Conservation (phyloP, 176 grass and related monocot genomes). For the Thinopyrum elongatum region DNA sequence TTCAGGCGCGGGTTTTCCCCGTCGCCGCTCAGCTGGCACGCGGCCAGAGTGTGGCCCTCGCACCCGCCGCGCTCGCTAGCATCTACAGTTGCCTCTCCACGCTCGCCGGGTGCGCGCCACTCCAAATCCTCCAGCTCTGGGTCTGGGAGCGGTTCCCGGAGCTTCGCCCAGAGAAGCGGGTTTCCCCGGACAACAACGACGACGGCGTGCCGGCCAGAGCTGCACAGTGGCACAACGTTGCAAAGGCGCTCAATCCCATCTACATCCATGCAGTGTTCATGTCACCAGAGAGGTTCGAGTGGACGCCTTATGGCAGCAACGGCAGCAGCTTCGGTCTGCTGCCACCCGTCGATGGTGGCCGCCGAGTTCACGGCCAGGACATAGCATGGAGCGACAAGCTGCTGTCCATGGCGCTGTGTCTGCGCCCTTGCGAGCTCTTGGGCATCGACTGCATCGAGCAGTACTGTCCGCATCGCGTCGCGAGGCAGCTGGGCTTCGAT, state of each 20-base stretch:
- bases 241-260: conserved; percentile 27
- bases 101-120: conserved; percentile 37
- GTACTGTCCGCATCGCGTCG: conserved; percentile 73
- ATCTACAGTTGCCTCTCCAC: conserved; percentile 56
- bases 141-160: conserved; percentile 70
- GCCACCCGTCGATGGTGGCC: conserved; percentile 10
- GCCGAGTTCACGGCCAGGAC: conserved; percentile 38
- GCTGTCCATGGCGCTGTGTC: conserved; percentile 43
- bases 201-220: conserved; percentile 30
- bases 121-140: conserved; percentile 70
- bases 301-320: conserved; percentile 49
- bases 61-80: conserved; percentile 55
- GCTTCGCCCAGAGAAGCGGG: conserved; percentile 32
- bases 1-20: conserved; percentile 36
- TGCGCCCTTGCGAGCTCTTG: conserved; percentile 61
- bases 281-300: conserved; percentile 38
- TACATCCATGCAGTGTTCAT: neutral
- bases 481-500: conserved; percentile 86
- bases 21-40: conserved; percentile 57
- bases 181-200: neutral
- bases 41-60: conserved; percentile 58
- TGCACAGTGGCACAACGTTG: conserved; percentile 67
- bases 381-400: conserved; percentile 43
- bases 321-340: neutral
- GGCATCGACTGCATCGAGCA: conserved; percentile 69